These are phyloP conservation scores for Heliamphora pulchella DNA, from an alignment of 179 eudicot genomes.

Conservation along the genomic window DNA sequence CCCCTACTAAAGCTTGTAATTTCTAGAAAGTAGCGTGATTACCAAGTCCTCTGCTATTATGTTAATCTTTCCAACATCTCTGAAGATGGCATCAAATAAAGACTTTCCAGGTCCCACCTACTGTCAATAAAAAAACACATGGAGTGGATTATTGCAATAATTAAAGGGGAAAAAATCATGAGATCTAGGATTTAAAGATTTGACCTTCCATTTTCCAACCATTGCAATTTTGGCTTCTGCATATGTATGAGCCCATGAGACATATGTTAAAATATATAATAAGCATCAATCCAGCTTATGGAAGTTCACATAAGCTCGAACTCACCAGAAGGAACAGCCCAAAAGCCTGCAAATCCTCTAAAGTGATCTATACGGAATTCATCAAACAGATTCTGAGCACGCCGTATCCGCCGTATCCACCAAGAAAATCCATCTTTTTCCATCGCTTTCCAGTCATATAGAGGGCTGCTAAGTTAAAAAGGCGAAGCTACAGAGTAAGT, in stretches of 20 bases:
- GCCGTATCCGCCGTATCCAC: conserved; percentile 76
- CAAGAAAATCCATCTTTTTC: conserved; percentile 81
- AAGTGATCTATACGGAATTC: conserved; percentile 98
- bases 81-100: conserved; percentile 72
- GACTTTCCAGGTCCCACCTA: conserved; percentile 95
- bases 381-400: conserved; percentile 78
- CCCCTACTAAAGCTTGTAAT: too few species aligned
- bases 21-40: neutral
- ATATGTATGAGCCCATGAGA: conserved; percentile 12
- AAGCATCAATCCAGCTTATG: conserved; percentile 1
- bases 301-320: conserved; percentile 25
- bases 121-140: conserved; percentile 36
- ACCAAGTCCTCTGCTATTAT: conserved; percentile 97
- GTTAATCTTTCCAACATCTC: conserved; percentile 64
- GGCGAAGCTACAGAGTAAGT: neutral
- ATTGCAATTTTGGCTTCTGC: conserved; percentile 81
- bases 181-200: conserved; percentile 21
- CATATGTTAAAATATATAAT: neutral
- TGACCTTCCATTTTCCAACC: conserved; percentile 88
- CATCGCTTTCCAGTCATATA: conserved; percentile 93
- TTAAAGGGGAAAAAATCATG: conserved; percentile 6
- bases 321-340: conserved; percentile 98
- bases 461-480: conserved; percentile 49
- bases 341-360: conserved; percentile 95
- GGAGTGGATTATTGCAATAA: conserved; percentile 9